Base-by-base conservation (phyloP, 2,329 filamentous ascomycete genomes). In the Ceratocystis ficicola region DNA sequence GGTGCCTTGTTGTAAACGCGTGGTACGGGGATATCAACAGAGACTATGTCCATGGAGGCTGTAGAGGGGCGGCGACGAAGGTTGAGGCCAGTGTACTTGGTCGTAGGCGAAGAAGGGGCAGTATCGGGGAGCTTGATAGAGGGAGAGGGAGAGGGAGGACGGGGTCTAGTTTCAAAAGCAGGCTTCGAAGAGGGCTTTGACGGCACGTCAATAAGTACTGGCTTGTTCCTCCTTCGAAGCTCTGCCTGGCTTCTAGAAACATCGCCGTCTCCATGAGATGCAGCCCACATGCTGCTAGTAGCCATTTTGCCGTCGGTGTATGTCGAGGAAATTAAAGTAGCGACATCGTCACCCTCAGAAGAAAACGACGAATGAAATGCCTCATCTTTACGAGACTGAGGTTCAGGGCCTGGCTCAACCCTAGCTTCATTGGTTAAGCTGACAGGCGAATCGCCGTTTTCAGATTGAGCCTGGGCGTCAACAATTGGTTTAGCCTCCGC, bases 11-110 rank as follows among this genome's bases (percentile, higher is more conserved):
- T 75, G 70, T 79, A 84, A 3, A 84, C 74, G 8, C 73, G 74
- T 5, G 81, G 81, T 15, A 82, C 60, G 0, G 78, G 74, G 1
- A 84, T 60, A 32, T 74, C 74, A 17, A 81, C 50, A 67, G 78
- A 77, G 1, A 74, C 71, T 63, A 69, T 30, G 65, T 67, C 65
- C 30, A 64, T 57, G 3, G 65, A 64, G 15, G 65, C 52, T 28
- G 65, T 64, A 12, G 66, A 67, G 5, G 28, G 55, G 15, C 59
- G 66, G 30, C 59, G 66, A 8, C 57, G 59, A 41, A 67, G 63
- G 25, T 32, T 55, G 25, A 46, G 62, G 3, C 50, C 28, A 64
- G 61, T 36, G 67, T 59, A 59, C 12, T 36, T 59, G 2, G 28
- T 36, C 10, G 28, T 4, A n/a, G 30, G 17, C 7, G 55, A 22